Evolutionary conservation across 1,284 basidiomycete species (phyloP), one percentile per base, ranked within the genome.

Genomic region (Puccinia horiana): DNA sequence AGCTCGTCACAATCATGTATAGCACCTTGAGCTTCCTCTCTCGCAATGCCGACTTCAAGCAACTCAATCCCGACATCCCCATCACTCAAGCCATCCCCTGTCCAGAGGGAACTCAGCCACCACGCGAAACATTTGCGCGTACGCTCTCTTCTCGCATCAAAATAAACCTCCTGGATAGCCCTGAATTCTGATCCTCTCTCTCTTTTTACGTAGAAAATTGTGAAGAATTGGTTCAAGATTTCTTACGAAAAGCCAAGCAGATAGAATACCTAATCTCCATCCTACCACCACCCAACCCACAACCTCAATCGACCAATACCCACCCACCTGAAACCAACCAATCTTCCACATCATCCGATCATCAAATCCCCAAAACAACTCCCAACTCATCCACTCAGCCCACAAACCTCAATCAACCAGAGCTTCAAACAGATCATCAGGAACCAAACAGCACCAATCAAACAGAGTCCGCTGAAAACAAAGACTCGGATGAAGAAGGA

Each of bases 1-100:
- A 73, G 69, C 79, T 81, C 70, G 69, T 81, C 8, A 81, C 79
- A 63, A 81, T 81, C 54, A 81, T 81, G 79, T 81, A 81, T 65
- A 81, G 79, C 70, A 73, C 79, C 42, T 18, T 81, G 1, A 81
- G 79, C 54, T 81, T 72, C 70, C 70, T 81, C n/a, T 81, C 79
- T 11, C 37, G 69, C 12, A 81, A 81, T 18, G 79, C 70, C 6
- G 56, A 73, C 44, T 81, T 81, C 58, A 73, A 81, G 37, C 79
- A 81, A 52, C 37, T 81, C 44, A 81, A 81, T 40, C 79, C 79
- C 12, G 69, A 73, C 69, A 63, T 81, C 44, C 70, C 69, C n/a
- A 73, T 81, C 79, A 63, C 79, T 37, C 79, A 81, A 73, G 54
- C 79, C 67, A 80, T 80, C 52, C 61, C 76, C 14, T 29, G 52